Evolutionary conservation across 164 flowering plant genomes (phyloP), one percentile per base, ranked within the genome.

Genomic region (Vitis riparia): DNA sequence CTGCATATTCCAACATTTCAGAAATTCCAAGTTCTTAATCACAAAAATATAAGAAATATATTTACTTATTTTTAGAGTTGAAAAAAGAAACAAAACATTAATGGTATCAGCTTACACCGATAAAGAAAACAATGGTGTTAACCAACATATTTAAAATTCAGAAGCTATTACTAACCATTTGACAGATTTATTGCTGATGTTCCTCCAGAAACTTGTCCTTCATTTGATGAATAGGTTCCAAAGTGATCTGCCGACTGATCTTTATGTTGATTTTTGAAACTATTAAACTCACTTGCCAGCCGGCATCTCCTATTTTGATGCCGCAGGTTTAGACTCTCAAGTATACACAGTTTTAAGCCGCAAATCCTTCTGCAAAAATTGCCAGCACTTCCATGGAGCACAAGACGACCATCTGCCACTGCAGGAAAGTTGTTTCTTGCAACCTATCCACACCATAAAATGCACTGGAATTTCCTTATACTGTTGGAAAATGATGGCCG

Each of bases 261-360:
- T 63, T 68, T 73, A 14, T 74, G 74, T 57, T 73, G 78, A 77
- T 79, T 74, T 56, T 67, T 71, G 14, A 74, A 29, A 65, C 53
- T 73, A 67, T 66, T 75, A 16, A 69, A 66, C 65, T 71, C 73
- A 51, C 70, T 79, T 44, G 58, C 59, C 13, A 27, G 62, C 29
- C 75, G 66, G 72, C 1, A 52, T 65, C 70, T 82, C 48, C 72
- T 68, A 1, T 60, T 59, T 14, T 55, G 47, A 8, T 57, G 69
- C 19, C 32, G 51, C 63, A 73, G 19, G 37, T 77, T 75, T 2
- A 87, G 67, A 63, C 75, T 82, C 67, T 80, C 59, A 64, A 69
- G 69, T 16, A 84, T 76, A 81, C 81, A 78, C 44, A 68, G 65
- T 44, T 79, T 81, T 17, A 86, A 68, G 23, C 87, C 82, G 71